Evolutionary conservation across 2,329 filamentous ascomycete species (phyloP), one percentile per base, ranked within the genome.

Genomic region (Verticillium longisporum): DNA sequence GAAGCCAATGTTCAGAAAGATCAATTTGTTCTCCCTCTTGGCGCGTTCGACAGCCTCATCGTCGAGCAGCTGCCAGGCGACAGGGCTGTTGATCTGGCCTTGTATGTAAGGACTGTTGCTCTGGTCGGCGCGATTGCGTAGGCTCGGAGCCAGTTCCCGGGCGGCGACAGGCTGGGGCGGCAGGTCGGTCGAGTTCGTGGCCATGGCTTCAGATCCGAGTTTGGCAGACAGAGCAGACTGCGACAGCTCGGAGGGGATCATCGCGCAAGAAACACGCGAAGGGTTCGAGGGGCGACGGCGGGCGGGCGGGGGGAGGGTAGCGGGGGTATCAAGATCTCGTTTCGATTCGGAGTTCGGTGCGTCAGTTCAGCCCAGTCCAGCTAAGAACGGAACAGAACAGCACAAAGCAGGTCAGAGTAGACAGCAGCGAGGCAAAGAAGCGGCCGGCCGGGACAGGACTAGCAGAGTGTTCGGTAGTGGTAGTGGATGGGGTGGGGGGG

Each of bases 1-100:
- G 78, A 97, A 99, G 57, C 95, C 95, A 70, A 98, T 93, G 72
- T 94, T 96, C 64, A 98, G 80, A 71, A 97, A 98, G 62, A 99
- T 88, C 62, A 97, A 81, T 70, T 92, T 90, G 74, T 98, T 96
- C 67, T 93, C 86, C 67, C 81, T 85, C 73, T 86, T 89, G 15
- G 95, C 94, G 56, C 92, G 81, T 65, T 84, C 83, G 60, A 97
- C 80, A 15, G 91, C 86, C 69, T 92, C 88, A 26, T 88, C 82
- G 66, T 89, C 89, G 81, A 96, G 91, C 62, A 91, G 80, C 80
- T 99, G 95, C 95, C 95, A 99, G 68, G 88, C 87, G 41, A 98
- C 93, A 1, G 88, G 87, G 72, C 96, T 96, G 67, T 89, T 80
- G 72, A 87, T 85, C 72, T 96, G 92, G 57, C 83, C 86, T 61